phyloP scores from a whole-genome alignment of 192 early-diverging fungal species.

The Backusella tuberculispora region DNA sequence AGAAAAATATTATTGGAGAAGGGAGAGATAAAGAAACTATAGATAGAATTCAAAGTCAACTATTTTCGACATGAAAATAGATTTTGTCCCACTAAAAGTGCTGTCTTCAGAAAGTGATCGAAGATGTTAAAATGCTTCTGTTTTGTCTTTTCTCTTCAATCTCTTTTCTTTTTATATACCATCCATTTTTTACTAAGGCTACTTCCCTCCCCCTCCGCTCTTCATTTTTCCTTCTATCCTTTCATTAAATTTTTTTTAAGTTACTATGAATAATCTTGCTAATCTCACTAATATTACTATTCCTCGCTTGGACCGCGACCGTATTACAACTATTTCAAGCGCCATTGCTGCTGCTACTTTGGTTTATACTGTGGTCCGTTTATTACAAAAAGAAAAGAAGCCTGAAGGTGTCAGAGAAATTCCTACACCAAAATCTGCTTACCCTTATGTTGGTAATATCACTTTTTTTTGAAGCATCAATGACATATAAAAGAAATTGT shows the following conservation, averaged over 20 bases:
- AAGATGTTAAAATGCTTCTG: neutral
- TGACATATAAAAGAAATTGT: neutral
- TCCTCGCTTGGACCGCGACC: slow-evolving; percentile 8
- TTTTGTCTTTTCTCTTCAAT: neutral
- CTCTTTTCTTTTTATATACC: neutral
- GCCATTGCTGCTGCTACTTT: neutral
- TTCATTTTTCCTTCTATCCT: neutral
- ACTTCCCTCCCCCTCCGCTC: neutral
- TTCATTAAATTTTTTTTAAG: slow-evolving; percentile 4
- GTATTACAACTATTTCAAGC: neutral
- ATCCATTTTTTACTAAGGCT: neutral
- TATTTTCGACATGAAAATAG: neutral
- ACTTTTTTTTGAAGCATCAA: neutral
- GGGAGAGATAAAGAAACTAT: neutral
- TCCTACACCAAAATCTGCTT: slow-evolving; percentile 2
- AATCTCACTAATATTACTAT: neutral
- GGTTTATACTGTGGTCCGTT: neutral
- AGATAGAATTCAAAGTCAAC: neutral
- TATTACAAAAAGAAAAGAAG: neutral
- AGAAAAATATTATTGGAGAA: neutral
- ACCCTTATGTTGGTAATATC: slow-evolving; percentile 22
- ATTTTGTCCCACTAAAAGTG: neutral
- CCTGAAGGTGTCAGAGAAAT: slow-evolving; percentile 1
- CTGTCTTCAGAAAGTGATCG: neutral
- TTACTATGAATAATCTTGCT: neutral